Conservation (phyloP, 176 grass and related monocot genomes). For the Carex scoparia region DNA sequence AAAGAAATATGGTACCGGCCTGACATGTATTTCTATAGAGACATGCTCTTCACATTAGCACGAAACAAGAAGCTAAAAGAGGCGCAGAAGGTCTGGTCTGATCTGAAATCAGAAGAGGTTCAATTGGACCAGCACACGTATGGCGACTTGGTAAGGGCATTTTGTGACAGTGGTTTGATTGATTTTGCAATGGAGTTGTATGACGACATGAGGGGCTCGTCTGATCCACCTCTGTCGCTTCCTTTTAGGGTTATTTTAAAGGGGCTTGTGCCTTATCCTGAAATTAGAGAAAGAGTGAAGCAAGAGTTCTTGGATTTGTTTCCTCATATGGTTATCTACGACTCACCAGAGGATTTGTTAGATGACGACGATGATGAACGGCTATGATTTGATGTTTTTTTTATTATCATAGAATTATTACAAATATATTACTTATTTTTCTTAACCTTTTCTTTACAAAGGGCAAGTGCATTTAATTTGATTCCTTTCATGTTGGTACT, state of each 20-base stretch:
- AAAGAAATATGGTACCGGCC: constrained; percentile 94
- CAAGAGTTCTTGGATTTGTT: constrained; percentile 80
- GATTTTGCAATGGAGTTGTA: constrained; percentile 76
- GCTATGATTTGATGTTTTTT: not conserved
- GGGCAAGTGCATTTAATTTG: too few relatives aligned
- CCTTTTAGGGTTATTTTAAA: constrained; percentile 87
- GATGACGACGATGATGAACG: constrained; percentile 35
- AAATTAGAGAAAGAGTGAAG: constrained; percentile 82
- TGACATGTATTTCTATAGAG: constrained; percentile 84
- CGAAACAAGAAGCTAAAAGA: constrained; percentile 76
- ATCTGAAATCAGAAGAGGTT: constrained; percentile 70
- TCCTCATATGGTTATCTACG: constrained; percentile 85
- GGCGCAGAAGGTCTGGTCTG: constrained; percentile 56
- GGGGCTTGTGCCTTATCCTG: constrained; percentile 67
- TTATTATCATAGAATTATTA: not conserved
- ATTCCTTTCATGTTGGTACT: not conserved
- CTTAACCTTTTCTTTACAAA: not conserved
- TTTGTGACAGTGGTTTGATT: constrained; percentile 50
- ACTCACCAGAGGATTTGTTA: constrained; percentile 53
- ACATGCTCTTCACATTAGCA: constrained; percentile 76
- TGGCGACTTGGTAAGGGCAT: constrained; percentile 62
- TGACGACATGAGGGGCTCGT: constrained; percentile 72
- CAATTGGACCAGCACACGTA: constrained; percentile 78
- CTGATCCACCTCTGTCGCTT: constrained; percentile 64
- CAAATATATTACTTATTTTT: not conserved